Base-by-base conservation (phyloP, 1,284 basidiomycete species). In the Tylopilus sp. region DNA sequence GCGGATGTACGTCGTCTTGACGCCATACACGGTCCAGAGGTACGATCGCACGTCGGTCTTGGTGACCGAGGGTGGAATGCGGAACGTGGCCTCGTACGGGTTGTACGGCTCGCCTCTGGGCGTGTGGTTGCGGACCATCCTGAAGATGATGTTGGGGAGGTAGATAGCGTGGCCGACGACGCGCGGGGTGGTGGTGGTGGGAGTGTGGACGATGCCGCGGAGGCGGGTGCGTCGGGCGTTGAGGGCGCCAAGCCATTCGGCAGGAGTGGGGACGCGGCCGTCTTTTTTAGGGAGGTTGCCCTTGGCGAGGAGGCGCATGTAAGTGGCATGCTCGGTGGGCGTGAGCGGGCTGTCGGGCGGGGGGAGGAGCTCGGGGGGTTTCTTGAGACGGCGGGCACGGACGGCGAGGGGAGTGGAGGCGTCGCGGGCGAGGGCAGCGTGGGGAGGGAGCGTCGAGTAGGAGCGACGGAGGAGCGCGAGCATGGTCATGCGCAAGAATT, bases 11-110 rank as follows among this genome's bases (percentile, higher is more conserved):
- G 94, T 96, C 49, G 87, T 86, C 61, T 84, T 75, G 36, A 96
- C 85, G 56, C 89, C 90, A 64, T 97, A 97, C 38, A 88, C 81
- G 26, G 91, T 77, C 33, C 73, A 72, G 28, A 97, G 81, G 69
- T 96, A 95, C 3, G 88, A 88, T 41, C 92, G 84, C 30, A 97
- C 74, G 70, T 94, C 91, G 55, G 87, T 91, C 73, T 97, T 97
- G 50, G 92, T 95, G 71, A 95, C 78, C 46, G 82, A 83, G 52
- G 83, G 84, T 1, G 88, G 82, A 37, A 96, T 80, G 51, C 91
- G 88, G 77, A 97, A 96, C 2, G 94, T 97, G 7, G 94, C 94
- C 68, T 93, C 88, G 73, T 86, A 94, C 2, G 93, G 89, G 59
- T 97, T 95, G 76, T 97, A 97, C 5, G 90, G 75, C 61, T 89